phyloP scores from a whole-genome alignment of 2,329 filamentous ascomycete species.

The Fonsecaea nubica region DNA sequence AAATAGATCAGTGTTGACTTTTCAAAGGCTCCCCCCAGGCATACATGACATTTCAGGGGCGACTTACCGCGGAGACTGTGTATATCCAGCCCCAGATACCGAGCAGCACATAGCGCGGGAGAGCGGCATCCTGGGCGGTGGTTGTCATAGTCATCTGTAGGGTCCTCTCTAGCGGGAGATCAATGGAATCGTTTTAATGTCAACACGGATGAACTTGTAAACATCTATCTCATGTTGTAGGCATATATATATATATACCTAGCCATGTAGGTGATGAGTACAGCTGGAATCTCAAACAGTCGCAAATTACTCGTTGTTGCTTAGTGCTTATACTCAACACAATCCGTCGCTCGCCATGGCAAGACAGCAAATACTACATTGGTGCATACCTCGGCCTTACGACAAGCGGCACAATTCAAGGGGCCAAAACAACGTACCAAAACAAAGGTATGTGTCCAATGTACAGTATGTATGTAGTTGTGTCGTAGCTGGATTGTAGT shows the following conservation, averaged over 20 bases:
- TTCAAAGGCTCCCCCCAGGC: not conserved
- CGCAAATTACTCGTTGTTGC: not conserved
- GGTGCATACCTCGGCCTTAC: not conserved
- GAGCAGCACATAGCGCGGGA: constrained; percentile 6
- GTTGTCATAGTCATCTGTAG: not conserved
- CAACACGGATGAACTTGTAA: not conserved
- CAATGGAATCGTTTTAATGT: not conserved
- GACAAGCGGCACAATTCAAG: not conserved
- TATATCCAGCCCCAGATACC: constrained; percentile 7
- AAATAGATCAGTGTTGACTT: not conserved
- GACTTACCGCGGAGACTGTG: not conserved
- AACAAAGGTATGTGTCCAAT: not conserved
- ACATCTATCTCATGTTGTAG: not conserved
- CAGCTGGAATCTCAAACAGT: not conserved
- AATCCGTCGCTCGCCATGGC: not conserved
- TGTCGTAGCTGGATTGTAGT: too few relatives aligned
- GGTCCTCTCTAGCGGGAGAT: not conserved
- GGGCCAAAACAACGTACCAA: too few relatives aligned
- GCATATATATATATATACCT: not conserved
- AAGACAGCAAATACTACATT: not conserved
- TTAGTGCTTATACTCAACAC: not conserved
- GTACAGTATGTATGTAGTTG: too few relatives aligned
- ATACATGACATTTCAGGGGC: not conserved
- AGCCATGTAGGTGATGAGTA: too few relatives aligned
- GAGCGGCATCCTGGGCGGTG: not conserved